Base-by-base conservation (phyloP, 2,329 filamentous ascomycete genomes). In the Daldinia sp. region DNA sequence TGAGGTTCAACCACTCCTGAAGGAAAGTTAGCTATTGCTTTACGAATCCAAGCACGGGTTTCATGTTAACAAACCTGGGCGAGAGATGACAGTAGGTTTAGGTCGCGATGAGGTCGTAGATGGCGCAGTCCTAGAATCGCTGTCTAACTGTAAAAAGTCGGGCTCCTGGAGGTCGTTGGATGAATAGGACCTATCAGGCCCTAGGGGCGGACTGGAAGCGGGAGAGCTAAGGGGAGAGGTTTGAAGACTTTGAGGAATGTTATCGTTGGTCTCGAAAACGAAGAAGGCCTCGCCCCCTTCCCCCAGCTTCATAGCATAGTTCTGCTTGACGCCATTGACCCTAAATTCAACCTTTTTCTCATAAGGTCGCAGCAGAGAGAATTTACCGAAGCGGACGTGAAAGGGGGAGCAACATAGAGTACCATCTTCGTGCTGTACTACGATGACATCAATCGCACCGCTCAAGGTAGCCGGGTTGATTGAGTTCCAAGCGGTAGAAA, bases 281-380 rank as follows among this genome's bases (percentile, higher is more conserved):
- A 99, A 99, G 83, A 99, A 99, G 28, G 96, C 96, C 83, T 99
- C 96, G 72, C 96, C 96, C 59, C 93, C 96, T 79, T 99, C 96
- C 50, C 96, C 96, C 20, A 99, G 87, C 83, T 99, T 99, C 96
- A 99, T 99, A 53, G 96, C 90, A 84, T 97, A 98, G 73, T 96
- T 87, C 79, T 97, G 94, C 81, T 96, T 97, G 68, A 88, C 83
- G 76, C 93, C 92, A 85, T 99, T 99, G 86, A 99, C 94, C 75
- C 88, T 88, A 83, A 99, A 99, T 82, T 98, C 94, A 77, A 99
- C 96, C 88, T 98, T 99, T 83, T 99, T 99, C 82, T 99, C 96
- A 67, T 91, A 98, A 0, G 96, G 96, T 23, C 96, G 92, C 76
- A 99, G 84, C 42, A 99, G 87, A 67, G 95, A 97, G 84, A 98